Evolutionary conservation across 345 rosid species (phyloP).

Genomic region (Hirschfeldia incana): DNA sequence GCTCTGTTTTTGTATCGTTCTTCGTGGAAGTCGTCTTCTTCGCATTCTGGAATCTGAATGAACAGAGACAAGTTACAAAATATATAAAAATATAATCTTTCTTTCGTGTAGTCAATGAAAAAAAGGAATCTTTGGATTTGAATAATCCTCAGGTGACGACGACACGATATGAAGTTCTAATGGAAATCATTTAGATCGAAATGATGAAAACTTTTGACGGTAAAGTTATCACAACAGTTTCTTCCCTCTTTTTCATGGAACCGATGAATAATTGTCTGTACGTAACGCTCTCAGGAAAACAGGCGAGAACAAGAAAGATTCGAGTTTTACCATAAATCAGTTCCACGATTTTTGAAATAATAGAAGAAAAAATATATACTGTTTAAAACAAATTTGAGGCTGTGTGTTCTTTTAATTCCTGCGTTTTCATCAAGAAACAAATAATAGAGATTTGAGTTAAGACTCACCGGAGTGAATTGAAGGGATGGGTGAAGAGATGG

Average conservation of each 20-base stretch:
- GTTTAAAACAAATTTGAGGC: slow-evolving; percentile 13
- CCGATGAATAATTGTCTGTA: background rate
- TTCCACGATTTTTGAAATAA: background rate
- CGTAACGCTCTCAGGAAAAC: background rate
- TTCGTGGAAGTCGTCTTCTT: slow-evolving; percentile 48
- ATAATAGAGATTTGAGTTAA: background rate
- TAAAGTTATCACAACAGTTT: slow-evolving; percentile 6
- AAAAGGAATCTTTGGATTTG: slow-evolving; percentile 2
- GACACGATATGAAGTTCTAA: background rate
- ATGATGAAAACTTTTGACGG: slow-evolving; percentile 15
- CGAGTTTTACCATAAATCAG: background rate
- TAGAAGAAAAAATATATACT: background rate
- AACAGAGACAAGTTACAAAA: background rate
- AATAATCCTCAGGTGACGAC: background rate
- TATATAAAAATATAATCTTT: too few species aligned
- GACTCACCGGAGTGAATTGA: slow-evolving; percentile 81
- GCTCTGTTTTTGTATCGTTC: slow-evolving; percentile 42
- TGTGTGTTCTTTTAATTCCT: background rate
- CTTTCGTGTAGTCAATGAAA: too few species aligned
- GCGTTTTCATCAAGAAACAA: slow-evolving; percentile 24
- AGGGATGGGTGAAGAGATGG: slow-evolving; percentile 54
- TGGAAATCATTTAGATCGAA: slow-evolving; percentile 30
- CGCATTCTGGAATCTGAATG: slow-evolving; percentile 83
- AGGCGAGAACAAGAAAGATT: background rate
- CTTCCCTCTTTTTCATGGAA: background rate